phyloP scores from a whole-genome alignment of 371 early-diverging fungal species.

The Funneliformis caledonium region DNA sequence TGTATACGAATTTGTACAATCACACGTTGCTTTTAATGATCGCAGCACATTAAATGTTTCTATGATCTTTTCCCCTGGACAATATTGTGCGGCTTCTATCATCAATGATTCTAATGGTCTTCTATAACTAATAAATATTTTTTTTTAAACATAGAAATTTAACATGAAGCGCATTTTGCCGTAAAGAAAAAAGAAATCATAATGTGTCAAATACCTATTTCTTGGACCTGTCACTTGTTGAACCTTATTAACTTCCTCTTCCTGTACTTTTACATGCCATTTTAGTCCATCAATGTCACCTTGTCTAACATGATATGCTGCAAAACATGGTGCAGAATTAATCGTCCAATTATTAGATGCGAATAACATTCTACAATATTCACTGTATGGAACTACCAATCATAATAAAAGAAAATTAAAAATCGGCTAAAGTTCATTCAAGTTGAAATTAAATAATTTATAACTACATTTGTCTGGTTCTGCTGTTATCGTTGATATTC shows the following conservation, averaged over 20 bases:
- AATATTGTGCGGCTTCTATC: neutral
- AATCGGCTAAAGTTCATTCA: too few relatives aligned
- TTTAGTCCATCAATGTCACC: neutral
- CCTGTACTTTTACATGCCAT: neutral
- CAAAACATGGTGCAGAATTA: constrained; percentile 16
- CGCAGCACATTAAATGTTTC: neutral
- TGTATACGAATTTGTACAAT: constrained; percentile 10
- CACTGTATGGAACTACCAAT: neutral
- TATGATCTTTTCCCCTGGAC: neutral
- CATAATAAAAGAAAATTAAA: too few relatives aligned
- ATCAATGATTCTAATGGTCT: constrained; percentile 18
- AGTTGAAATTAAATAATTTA: neutral
- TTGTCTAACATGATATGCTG: constrained; percentile 11
- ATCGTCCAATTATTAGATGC: neutral
- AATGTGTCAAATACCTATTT: constrained; percentile 18
- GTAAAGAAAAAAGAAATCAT: neutral
- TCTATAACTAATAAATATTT: constrained; percentile 7
- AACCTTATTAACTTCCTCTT: neutral
- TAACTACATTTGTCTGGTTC: neutral
- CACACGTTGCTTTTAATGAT: neutral
- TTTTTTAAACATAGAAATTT: neutral
- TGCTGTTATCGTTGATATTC: neutral
- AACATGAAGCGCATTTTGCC: neutral
- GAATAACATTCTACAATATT: constrained; percentile 1
- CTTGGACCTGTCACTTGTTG: constrained; percentile 13